Evolutionary conservation across 2,329 filamentous ascomycete genomes (phyloP), one percentile per base, ranked within the genome.

Genomic region (Nakataea oryzae): DNA sequence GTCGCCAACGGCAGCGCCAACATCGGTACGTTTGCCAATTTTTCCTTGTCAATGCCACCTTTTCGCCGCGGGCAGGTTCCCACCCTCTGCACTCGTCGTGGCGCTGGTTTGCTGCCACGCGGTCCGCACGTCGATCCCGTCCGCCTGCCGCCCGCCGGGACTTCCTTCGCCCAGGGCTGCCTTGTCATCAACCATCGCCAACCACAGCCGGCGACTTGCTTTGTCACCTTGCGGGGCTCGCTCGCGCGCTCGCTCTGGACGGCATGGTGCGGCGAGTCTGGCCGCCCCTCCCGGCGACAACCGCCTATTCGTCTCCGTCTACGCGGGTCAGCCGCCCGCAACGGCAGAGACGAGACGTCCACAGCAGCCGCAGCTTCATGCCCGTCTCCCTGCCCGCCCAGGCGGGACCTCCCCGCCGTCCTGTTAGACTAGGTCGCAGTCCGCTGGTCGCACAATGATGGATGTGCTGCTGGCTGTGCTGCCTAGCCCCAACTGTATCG

Each of bases 1-100:
- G 41, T 21, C 41, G 7, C 41, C 41, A 24, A n/a, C 41, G 41
- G 21, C 29, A 58, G 29, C 56, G n/a, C 60, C 55, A 41, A 29
- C 32, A 62, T 62, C 34, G 60, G 60, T 62, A 56, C 54, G 28
- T 41, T 32, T 28, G 58, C 6, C 11, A 3, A 41, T 59, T 59
- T n/a, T 26, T 26, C 32, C 12, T n/a, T 3, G 24, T 56, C 54
- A 5, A 28, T 17, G 17, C 7, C 41, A 9, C 3, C 41, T 50
- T 24, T 27, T 56, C 54, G 27, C 28, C 54, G 7, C 7, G 24
- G 27, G 4, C 24, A 17, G 24, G n/a, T n/a, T 47, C 41, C 11
- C 11, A 47, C 12, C 12, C 28, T 56, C 27, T 56, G 26, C 12
- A 11, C 54, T 17, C 54, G 4, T n/a, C 41, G 21, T 27, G 54